phyloP scores from a whole-genome alignment of 2,329 filamentous ascomycete species.

The Claviceps sp. region DNA sequence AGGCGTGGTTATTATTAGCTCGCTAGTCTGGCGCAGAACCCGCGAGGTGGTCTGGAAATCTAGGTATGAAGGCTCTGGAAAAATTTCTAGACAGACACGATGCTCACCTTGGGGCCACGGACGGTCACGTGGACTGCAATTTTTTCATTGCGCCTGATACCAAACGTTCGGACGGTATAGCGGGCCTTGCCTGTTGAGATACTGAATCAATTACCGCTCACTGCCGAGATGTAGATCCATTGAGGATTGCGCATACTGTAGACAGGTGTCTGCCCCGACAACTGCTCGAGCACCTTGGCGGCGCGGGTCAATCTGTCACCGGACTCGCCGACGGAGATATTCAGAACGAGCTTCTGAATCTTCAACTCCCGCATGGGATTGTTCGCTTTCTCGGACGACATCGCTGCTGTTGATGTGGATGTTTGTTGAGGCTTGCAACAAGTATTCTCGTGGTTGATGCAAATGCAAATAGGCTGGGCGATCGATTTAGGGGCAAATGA shows the following conservation, averaged over 20 bases:
- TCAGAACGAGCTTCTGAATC: constrained; percentile 98
- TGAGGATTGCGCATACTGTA: constrained; percentile 57
- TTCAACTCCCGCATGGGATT: constrained; percentile 99
- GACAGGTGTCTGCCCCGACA: constrained; percentile 98
- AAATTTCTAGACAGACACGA: too few relatives aligned
- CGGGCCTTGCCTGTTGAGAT: constrained; percentile 75
- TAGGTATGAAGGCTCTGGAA: too few relatives aligned
- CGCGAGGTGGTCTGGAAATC: too few relatives aligned
- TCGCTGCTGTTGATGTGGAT: constrained; percentile 19
- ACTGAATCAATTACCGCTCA: constrained; percentile 7
- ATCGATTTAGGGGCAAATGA: not conserved
- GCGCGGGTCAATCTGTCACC: constrained; percentile 99
- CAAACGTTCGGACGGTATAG: constrained; percentile 99
- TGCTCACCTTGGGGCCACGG: constrained; percentile 65
- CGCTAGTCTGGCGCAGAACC: not conserved
- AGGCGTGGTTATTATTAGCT: constrained; percentile 12
- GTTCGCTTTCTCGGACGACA: constrained; percentile 65
- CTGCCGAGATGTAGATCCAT: not conserved
- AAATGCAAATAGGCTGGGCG: constrained; percentile 17
- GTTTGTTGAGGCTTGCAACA: constrained; percentile 19
- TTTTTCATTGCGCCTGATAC: constrained; percentile 99
- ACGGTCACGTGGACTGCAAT: constrained; percentile 99
- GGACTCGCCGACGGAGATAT: constrained; percentile 99
- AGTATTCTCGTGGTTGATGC: too few relatives aligned
- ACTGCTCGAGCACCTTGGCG: constrained; percentile 99